Base-by-base conservation (phyloP, 345 rosid species). In the Eucalyptus coolabah region DNA sequence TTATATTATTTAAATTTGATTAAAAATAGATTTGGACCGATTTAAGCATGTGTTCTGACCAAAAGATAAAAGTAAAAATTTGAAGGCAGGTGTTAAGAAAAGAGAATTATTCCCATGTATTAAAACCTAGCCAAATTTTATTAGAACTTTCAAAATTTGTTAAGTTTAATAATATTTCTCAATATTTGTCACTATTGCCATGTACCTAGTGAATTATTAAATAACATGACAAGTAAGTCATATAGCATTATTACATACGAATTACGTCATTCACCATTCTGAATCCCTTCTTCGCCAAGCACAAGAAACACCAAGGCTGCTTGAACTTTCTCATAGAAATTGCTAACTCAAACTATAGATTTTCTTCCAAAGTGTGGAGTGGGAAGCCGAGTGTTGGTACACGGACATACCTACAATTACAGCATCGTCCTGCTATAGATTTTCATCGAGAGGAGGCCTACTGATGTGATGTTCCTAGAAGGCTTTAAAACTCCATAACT, bases 401-500 rank as follows among this genome's bases (percentile, higher is more conserved):
- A 50, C 10, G 92, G 93, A 49, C 89, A 90, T 89, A 80, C 85
- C 21, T 89, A 92, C 60, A 91, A 91, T 42, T 91, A 86, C 49
- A 92, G 93, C 5, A 91, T 92, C n/a, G 65, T 91, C 7, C 10
- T 89, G 44, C 81, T 91, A 34, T 91, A 92, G 88, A 92, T 92
- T 89, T 56, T 91, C 80, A 90, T 89, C 7, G 67, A 90, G 44
- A 89, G 77, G 72, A 89, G 77, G 32, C 90, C 93, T 4, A 87
- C 90, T 13, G 88, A 90, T 45, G 54, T 50, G 53, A 50, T 50
- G 18, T 50, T 50, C 18, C 53, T 6, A 9, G 49, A 37, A 86
- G 90, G 81, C 7, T 85, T 42, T 40, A 50, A 88, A 88, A 42
- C 88, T 90, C 67, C 88, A 53, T 34, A 86, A 86, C 37, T 89